A percentile compares a stretch with the other conserved stretches of the same genome.
Conservation (phyloP, 805 yeast species). For the Saturnispora kantuleensis region DNA sequence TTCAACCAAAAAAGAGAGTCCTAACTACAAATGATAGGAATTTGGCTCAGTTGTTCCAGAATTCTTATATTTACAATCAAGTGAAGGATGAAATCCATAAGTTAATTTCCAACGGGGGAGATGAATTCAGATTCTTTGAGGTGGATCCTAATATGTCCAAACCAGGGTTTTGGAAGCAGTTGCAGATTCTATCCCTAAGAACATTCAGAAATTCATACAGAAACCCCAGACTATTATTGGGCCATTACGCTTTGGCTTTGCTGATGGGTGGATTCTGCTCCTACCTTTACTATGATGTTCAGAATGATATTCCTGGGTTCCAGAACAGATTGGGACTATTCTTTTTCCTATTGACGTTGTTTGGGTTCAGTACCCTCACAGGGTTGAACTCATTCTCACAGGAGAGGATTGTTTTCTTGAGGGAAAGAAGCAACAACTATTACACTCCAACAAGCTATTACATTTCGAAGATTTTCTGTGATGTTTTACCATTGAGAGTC, state of each 20-base stretch:
- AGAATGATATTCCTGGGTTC: slow-evolving; percentile 89
- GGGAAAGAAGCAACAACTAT: slow-evolving; percentile 92
- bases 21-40: slow-evolving; percentile 9
- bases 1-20: slow-evolving; percentile 6
- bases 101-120: slow-evolving; percentile 5
- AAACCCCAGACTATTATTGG: slow-evolving; percentile 79
- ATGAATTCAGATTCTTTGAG: slow-evolving; percentile 17
- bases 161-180: slow-evolving; percentile 57
- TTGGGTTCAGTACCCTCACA: slow-evolving; percentile 90
- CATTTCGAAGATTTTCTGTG: slow-evolving; percentile 77
- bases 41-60: slow-evolving; percentile 17
- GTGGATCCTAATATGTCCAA: slow-evolving; percentile 28
- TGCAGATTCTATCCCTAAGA: slow-evolving; percentile 68
- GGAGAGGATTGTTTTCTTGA: slow-evolving; percentile 80
- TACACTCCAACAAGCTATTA: slow-evolving; percentile 84
- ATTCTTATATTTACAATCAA: slow-evolving; percentile 32
- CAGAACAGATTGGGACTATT: slow-evolving; percentile 92
- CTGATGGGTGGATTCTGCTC: slow-evolving; percentile 81
- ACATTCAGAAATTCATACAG: slow-evolving; percentile 89
- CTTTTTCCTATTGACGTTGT: slow-evolving; percentile 80
- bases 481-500: slow-evolving; percentile 82
- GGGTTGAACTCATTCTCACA: slow-evolving; percentile 82
- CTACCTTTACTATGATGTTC: slow-evolving; percentile 67
- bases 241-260: slow-evolving; percentile 72
- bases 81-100: slow-evolving; percentile 30